Percentiles rank a stretch among this genome's conserved stretches.
Conservation (phyloP, 495 filamentous ascomycete genomes). For the Daldinia vernicosa region DNA sequence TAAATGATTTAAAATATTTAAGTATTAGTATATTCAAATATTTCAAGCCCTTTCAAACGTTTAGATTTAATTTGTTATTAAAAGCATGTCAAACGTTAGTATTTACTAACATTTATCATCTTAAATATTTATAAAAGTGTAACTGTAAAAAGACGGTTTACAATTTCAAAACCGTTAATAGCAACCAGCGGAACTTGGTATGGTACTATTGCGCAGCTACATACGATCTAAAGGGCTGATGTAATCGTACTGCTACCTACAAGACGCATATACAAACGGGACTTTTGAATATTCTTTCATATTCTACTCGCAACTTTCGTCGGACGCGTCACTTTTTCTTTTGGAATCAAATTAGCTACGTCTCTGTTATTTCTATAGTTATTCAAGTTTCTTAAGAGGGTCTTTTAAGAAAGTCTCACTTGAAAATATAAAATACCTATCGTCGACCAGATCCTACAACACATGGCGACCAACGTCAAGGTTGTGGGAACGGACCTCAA, state of each 20-base stretch:
- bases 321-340: neutral
- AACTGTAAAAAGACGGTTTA: no score
- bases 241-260: constrained; percentile 20
- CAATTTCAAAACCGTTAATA: no score
- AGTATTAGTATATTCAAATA: no score
- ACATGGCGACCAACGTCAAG: constrained; percentile 88
- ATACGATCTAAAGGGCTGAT: constrained; percentile 17
- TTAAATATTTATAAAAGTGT: no score
- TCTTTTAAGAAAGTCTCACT: neutral
- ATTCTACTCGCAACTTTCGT: constrained; percentile 17
- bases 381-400: neutral
- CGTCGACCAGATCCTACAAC: constrained; percentile 21
- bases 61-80: no score
- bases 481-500: constrained; percentile 81
- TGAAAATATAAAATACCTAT: constrained; percentile 5
- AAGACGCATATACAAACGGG: neutral
- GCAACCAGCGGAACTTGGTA: no score
- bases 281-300: constrained; percentile 20
- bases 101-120: no score
- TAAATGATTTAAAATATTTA: no score
- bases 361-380: neutral
- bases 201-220: neutral
- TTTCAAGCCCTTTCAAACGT: no score
- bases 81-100: no score
- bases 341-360: neutral